A percentile compares a stretch with the other conserved stretches of the same genome.
These are phyloP conservation scores for Wilcoxina mikolae DNA, from an alignment of 495 filamentous ascomycete species.

Conservation along the genomic window DNA sequence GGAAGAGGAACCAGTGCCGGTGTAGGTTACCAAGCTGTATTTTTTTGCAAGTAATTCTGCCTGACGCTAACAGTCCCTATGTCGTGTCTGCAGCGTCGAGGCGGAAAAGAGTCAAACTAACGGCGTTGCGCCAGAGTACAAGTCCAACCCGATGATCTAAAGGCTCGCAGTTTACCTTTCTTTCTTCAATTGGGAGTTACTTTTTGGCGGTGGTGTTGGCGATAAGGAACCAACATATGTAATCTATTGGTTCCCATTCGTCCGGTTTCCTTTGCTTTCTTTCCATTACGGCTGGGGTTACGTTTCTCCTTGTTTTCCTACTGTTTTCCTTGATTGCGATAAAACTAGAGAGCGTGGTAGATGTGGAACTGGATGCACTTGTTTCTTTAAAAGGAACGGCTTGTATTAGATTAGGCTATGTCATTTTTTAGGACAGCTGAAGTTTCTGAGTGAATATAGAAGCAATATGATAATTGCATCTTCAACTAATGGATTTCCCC, in stretches of 20 bases:
- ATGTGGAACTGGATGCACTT: background rate
- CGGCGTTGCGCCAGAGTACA: conserved; percentile 29
- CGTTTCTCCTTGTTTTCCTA: background rate
- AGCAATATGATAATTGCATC: too few species aligned
- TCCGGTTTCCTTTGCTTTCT: background rate
- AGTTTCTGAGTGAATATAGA: too few species aligned
- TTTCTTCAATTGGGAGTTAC: background rate
- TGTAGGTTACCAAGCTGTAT: conserved; percentile 13
- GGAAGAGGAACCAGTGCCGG: conserved; percentile 28
- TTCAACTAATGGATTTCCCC: too few species aligned
- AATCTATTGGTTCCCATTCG: background rate
- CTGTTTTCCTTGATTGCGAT: background rate
- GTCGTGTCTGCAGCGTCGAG: conserved; percentile 29
- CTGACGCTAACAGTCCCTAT: conserved; percentile 4
- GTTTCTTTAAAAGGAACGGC: background rate
- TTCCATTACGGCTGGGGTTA: background rate
- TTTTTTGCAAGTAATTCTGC: background rate
- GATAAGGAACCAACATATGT: background rate
- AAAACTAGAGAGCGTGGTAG: conserved; percentile 7
- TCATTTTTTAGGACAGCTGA: too few species aligned
- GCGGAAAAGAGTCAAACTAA: conserved; percentile 36
- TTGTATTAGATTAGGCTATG: too few species aligned
- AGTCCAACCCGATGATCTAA: conserved; percentile 28
- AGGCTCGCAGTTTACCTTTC: background rate
- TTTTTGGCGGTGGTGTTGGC: background rate